These are phyloP conservation scores for Trichomonas tenax DNA, from an alignment of 208 protist genomes.

Conservation along the genomic window DNA sequence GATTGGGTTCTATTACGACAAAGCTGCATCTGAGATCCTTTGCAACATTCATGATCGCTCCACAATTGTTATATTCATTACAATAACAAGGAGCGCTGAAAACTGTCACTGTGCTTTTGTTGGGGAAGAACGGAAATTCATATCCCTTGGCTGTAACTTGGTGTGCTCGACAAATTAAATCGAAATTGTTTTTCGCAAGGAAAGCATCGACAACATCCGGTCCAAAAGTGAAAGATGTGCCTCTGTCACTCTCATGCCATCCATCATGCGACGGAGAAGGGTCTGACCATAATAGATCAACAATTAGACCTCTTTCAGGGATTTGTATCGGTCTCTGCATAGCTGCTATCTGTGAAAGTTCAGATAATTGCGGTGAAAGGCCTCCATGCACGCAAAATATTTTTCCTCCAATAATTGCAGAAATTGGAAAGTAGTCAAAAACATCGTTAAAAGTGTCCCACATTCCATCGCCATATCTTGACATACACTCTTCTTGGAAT, in stretches of 20 bases:
- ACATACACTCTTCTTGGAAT: background rate
- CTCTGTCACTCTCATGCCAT: constrained; percentile 89
- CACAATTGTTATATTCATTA: constrained; percentile 93
- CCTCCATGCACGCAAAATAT: constrained; percentile 82
- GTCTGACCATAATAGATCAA: constrained; percentile 96
- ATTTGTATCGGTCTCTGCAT: background rate
- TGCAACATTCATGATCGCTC: constrained; percentile 68
- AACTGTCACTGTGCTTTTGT: constrained; percentile 93
- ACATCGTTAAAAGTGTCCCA: background rate
- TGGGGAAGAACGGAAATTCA: constrained; percentile 89
- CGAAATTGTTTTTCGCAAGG: constrained; percentile 90
- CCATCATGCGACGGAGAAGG: constrained; percentile 62
- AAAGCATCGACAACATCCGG: constrained; percentile 90
- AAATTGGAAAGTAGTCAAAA: background rate
- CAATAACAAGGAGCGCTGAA: constrained; percentile 99
- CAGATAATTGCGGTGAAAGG: background rate
- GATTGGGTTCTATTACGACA: constrained; percentile 14
- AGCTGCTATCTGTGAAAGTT: background rate
- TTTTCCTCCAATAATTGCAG: constrained; percentile 60
- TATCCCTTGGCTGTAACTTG: constrained; percentile 68
- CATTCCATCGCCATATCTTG: background rate
- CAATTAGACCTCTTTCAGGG: constrained; percentile 63
- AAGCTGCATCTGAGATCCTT: constrained; percentile 51
- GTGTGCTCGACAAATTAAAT: constrained; percentile 95
- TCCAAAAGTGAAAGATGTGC: constrained; percentile 94